Conservation (phyloP, 2,329 filamentous ascomycete species). For the Clarireedia hainanense region DNA sequence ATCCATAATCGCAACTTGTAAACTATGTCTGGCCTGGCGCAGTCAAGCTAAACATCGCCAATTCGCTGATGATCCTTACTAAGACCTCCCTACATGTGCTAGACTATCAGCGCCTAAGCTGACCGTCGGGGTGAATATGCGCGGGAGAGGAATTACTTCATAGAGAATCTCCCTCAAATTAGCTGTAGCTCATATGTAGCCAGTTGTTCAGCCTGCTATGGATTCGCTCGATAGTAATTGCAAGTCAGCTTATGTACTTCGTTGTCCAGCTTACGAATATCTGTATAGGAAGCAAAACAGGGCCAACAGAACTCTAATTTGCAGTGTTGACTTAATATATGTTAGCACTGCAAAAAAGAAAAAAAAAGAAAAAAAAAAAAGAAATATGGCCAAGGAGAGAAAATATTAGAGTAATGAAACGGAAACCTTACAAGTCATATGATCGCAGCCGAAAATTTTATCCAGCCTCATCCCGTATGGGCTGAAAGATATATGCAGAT, state of each 20-base stretch:
- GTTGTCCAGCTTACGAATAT: not conserved
- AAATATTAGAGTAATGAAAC: not conserved
- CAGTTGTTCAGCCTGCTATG: not conserved
- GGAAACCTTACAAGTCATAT: slow-evolving; percentile 15
- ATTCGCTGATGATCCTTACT: no score
- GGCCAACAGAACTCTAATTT: not conserved
- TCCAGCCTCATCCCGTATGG: not conserved
- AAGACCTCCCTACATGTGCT: no score
- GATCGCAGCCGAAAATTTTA: slow-evolving; percentile 16
- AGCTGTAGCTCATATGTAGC: not conserved
- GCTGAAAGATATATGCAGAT: no score
- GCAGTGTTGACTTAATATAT: not conserved
- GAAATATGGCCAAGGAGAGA: not conserved
- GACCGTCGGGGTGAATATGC: not conserved
- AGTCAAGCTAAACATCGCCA: no score
- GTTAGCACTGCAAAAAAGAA: not conserved
- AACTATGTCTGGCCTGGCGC: no score
- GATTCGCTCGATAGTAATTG: not conserved
- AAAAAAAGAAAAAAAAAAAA: not conserved
- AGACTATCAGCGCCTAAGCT: not conserved
- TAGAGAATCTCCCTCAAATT: no score
- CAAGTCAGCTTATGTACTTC: not conserved
- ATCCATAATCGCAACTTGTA: no score
- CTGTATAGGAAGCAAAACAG: not conserved
- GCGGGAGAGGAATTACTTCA: no score